Percentiles rank a stretch among this genome's conserved stretches.
These are phyloP conservation scores for Cyberlindnera maritima DNA, from an alignment of 805 yeast genomes.

Conservation along the genomic window DNA sequence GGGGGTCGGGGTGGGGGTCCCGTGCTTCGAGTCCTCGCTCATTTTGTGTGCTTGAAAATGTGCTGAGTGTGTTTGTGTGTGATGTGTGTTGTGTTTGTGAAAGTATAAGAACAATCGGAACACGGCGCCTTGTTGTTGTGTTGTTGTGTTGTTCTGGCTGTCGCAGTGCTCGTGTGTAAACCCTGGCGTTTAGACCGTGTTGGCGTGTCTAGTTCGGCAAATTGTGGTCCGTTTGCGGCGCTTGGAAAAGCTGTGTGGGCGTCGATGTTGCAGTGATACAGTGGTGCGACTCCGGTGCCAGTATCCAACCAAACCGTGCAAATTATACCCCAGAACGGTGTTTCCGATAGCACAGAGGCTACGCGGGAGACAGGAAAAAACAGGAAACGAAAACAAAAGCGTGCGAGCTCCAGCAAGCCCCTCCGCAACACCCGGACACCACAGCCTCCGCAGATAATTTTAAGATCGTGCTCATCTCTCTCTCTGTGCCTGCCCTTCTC, in stretches of 20 bases:
- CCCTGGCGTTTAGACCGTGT: background rate
- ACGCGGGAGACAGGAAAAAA: background rate
- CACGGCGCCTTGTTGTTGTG: too few species aligned
- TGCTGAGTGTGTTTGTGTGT: background rate
- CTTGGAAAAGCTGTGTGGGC: too few species aligned
- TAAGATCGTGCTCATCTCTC: constrained; percentile 1
- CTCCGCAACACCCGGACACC: constrained; percentile 15
- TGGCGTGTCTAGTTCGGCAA: background rate
- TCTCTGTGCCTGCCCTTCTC: background rate
- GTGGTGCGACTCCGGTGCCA: background rate
- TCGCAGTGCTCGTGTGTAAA: background rate
- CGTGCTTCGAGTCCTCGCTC: constrained; percentile 3
- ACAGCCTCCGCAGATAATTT: background rate
- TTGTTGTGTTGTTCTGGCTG: background rate
- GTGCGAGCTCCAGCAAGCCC: constrained; percentile 1
- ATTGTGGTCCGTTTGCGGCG: too few species aligned
- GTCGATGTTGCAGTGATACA: too few species aligned
- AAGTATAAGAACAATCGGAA: background rate
- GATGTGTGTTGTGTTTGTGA: background rate
- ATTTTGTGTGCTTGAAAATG: background rate
- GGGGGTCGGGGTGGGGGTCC: background rate
- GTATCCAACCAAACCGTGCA: background rate
- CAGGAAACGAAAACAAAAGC: constrained; percentile 8
- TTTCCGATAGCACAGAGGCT: background rate
- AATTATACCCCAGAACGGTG: background rate